phyloP scores from a whole-genome alignment of 192 early-diverging fungal species.

The Phycomyces nitens region DNA sequence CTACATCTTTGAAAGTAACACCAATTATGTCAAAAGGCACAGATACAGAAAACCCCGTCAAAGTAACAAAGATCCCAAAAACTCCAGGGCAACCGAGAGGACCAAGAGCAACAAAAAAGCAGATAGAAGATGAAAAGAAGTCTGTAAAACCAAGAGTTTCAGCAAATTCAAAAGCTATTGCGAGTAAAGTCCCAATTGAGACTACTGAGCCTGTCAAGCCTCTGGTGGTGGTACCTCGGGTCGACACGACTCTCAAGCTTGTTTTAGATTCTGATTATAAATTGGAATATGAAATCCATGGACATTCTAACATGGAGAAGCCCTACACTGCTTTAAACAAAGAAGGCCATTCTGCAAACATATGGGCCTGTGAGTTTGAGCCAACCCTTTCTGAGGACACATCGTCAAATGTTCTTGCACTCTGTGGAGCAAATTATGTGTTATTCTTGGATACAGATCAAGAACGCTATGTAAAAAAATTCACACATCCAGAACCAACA shows the following conservation, averaged over 20 bases:
- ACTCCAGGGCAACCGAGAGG: background rate
- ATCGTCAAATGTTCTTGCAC: slow-evolving; percentile 33
- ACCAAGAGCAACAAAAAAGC: background rate
- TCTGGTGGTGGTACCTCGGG: background rate
- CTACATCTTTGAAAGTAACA: too few relatives aligned
- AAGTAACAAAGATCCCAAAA: background rate
- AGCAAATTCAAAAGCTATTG: background rate
- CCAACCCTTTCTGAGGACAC: slow-evolving; percentile 9
- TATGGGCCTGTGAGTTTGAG: slow-evolving; percentile 45
- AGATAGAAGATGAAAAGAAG: background rate
- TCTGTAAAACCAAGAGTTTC: background rate
- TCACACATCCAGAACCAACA: slow-evolving; percentile 41
- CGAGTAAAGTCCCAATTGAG: too few relatives aligned
- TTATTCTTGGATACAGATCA: slow-evolving; percentile 41
- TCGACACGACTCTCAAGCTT: background rate
- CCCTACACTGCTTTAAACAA: slow-evolving; percentile 11
- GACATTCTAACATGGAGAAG: slow-evolving; percentile 10
- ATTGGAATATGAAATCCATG: slow-evolving; percentile 13
- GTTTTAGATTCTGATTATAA: slow-evolving; percentile 10
- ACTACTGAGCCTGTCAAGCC: background rate
- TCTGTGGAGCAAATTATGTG: slow-evolving; percentile 42
- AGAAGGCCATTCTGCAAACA: slow-evolving; percentile 31
- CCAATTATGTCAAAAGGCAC: too few relatives aligned
- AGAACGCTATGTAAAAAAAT: slow-evolving; percentile 41
- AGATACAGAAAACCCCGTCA: background rate